Percentiles rank a stretch among this genome's conserved stretches.
Evolutionary conservation across 495 filamentous ascomycete genomes (phyloP).

Genomic region (Aspergillus mulundensis): DNA sequence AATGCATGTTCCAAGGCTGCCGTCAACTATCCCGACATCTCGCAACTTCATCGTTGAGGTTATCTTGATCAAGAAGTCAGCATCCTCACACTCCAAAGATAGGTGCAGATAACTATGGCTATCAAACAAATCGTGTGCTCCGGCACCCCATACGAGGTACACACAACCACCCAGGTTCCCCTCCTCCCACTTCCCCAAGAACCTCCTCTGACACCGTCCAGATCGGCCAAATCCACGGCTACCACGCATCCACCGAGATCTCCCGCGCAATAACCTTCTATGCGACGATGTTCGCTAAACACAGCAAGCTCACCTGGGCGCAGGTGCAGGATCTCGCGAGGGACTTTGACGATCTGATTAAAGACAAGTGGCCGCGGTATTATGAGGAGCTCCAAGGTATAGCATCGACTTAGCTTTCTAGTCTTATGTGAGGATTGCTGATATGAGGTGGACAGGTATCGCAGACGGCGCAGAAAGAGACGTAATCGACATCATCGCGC

Average conservation of each 20-base stretch:
- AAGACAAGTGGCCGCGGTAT: slow-evolving; percentile 6
- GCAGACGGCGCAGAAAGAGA: slow-evolving; percentile 53
- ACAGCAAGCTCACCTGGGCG: slow-evolving; percentile 6
- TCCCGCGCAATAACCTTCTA: not conserved
- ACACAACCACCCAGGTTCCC: not conserved
- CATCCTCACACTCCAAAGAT: no score
- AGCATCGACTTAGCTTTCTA: no score
- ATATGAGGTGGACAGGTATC: slow-evolving; percentile 34
- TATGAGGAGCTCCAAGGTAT: slow-evolving; percentile 6
- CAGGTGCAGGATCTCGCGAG: not conserved
- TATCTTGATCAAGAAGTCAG: no score
- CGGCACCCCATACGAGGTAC: slow-evolving; percentile 9
- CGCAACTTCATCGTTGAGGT: no score
- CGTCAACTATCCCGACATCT: no score
- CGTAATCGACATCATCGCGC: slow-evolving; percentile 56
- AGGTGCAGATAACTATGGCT: not conserved
- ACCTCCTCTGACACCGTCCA: not conserved
- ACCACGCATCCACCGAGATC: not conserved
- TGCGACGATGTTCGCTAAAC: slow-evolving; percentile 3
- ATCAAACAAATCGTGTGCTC: slow-evolving; percentile 11
- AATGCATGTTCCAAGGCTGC: no score
- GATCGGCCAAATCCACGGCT: slow-evolving; percentile 3
- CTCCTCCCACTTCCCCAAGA: not conserved
- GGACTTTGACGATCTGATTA: slow-evolving; percentile 6
- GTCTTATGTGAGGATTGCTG: not conserved